Evolutionary conservation across 1,284 basidiomycete species (phyloP), one percentile per base, ranked within the genome.

Genomic region (Cryptococcus depauperatus): DNA sequence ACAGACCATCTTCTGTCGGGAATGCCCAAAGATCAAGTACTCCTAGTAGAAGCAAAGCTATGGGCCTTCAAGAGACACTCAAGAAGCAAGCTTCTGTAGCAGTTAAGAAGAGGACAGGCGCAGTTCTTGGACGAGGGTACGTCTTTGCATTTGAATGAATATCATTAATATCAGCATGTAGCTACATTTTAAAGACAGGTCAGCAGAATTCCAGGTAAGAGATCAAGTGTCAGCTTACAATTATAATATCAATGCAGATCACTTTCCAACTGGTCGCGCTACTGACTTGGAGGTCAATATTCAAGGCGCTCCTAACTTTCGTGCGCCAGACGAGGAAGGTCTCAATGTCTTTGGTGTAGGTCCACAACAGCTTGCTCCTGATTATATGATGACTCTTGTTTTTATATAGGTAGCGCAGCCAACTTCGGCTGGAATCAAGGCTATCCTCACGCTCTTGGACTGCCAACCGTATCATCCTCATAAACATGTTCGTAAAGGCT

Each of bases 261-360:
- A 88, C 64, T 90, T 91, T 69, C 88, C 89, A 23, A 55, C 62
- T 81, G 89, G 87, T 33, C 80, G 89, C 47, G 88, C 89, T 8
- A 75, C 91, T 37, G 85, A 93, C 64, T 77, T 95, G n/a, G 87
- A 91, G 59, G 77, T 96, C 32, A 89, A 86, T 51, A 78, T 99
- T 3, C 72, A 74, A 64, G 95, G 95, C 29, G 93, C 93, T 18
- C 92, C 93, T 3, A 96, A 97, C 72, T 97, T 98, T 65, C 78
- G 95, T 50, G 82, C 85, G 38, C 83, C 84, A 19, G 75, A 80
- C 45, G 77, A 81, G 39, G 82, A 80, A 34, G 79, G 79, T 52
- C 75, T 93, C 39, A 90, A 91, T 54, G 87, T 96, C 2, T 95
- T 85, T 64, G 92, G 90, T 16, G 85, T 66, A 22, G 37, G 59